Evolutionary conservation across 2,329 filamentous ascomycete genomes (phyloP), one percentile per base, ranked within the genome.

Genomic region (Fusarium nodosum): DNA sequence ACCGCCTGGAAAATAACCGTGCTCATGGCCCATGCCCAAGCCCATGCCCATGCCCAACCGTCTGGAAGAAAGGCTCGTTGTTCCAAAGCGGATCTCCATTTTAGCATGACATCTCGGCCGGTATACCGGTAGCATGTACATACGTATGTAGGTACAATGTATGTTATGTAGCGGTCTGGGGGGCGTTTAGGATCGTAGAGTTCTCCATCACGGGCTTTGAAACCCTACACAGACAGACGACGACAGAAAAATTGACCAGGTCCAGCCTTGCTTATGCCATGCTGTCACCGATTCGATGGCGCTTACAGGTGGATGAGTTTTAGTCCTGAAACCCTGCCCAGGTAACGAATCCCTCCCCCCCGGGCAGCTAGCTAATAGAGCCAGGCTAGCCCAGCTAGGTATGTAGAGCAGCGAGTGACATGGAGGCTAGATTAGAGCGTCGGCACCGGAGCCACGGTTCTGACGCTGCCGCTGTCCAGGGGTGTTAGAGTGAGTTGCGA

Each of bases 381-480:
- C 28, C 59, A 59, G 57, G 42, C 48, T 51, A 51, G 47, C 46
- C 20, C 33, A 34, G 24, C 24, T 46, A 46, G 44, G 26, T 46
- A 46, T 20, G 18, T 30, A 46, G 44, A 46, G 28, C 16, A 34
- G 31, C 31, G 46, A 50, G 46, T 33, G 31, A 34, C 20, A 33
- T 50, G 33, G 46, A 50, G 26, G 18, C 48, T 39, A 51, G 48
- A 51, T 51, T 66, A 60, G 65, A 66, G 57, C 58, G 54, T 74
- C 69, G 71, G 71, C 71, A 74, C 71, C 71, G 57, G 69, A 74
- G 71, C 71, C 71, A 72, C 69, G 71, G 71, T 74, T 73, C 71
- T 69, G 67, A 71, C 67, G 56, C 71, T 69, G 71, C 71, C 68
- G 69, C 71, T 60, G 66, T 68, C 51, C 54, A 59, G 65, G 61